A percentile compares a stretch with the other conserved stretches of the same genome.
phyloP scores from a whole-genome alignment of 2,329 filamentous ascomycete genomes.

The Fusarium stilboides region DNA sequence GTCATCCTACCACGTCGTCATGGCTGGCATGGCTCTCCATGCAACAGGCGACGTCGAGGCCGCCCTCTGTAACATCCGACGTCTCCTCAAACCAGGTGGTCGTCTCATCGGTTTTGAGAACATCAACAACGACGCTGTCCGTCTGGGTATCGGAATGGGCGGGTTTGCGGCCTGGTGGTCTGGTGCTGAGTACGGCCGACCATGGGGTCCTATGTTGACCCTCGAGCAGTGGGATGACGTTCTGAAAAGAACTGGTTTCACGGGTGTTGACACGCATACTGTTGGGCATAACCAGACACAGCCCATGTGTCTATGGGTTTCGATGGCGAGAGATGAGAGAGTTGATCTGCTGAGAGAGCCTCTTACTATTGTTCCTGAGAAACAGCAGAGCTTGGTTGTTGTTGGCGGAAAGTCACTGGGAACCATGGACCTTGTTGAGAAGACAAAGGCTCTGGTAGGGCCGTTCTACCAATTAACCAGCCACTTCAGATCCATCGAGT shows the following conservation, averaged over 20 bases:
- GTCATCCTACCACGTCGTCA: constrained; percentile 12
- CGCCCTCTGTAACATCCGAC: constrained; percentile 2
- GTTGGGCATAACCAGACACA: constrained; percentile 13
- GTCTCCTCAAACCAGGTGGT: constrained; percentile 20
- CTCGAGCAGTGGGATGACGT: constrained; percentile 27
- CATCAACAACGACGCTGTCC: constrained; percentile 7
- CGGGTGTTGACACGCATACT: constrained; percentile 25
- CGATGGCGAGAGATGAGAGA: constrained; percentile 6
- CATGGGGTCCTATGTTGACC: constrained; percentile 17
- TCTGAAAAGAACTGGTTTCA: constrained; percentile 19
- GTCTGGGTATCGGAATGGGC: constrained; percentile 7
- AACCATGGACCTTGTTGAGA: constrained; percentile 5
- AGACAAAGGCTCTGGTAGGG: constrained; percentile 1
- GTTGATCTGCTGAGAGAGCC: constrained; percentile 7
- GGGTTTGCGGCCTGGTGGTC: constrained; percentile 34
- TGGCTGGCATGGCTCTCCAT: constrained; percentile 7
- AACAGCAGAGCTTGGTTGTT: neutral
- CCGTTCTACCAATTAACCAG: constrained; percentile 1
- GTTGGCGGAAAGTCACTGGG: constrained; percentile 6
- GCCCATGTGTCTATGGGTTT: constrained; percentile 18
- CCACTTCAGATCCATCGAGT: neutral
- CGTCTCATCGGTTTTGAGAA: constrained; percentile 19
- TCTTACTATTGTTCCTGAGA: neutral
- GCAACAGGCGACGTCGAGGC: constrained; percentile 2
- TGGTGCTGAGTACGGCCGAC: constrained; percentile 20